Conservation (phyloP, 768 basidiomycete genomes). For the Fomitopsis serialis region DNA sequence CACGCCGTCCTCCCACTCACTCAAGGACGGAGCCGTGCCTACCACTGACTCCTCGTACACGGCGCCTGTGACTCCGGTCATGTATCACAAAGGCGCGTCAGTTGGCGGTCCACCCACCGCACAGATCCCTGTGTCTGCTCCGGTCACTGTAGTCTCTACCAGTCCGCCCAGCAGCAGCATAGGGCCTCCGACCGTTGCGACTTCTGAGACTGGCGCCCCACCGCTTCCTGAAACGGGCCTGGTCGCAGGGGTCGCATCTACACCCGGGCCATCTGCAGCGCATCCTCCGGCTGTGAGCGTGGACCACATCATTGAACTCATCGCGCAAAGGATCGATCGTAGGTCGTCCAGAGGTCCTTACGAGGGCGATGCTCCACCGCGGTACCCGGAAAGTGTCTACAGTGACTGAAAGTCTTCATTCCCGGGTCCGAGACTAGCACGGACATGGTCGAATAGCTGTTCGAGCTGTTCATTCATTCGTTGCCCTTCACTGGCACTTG, state of each 20-base stretch:
- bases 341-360: neutral
- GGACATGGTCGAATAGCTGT: too few relatives aligned
- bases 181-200: neutral
- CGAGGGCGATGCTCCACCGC: conserved; percentile 5
- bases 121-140: neutral
- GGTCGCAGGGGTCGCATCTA: neutral
- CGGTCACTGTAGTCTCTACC: neutral
- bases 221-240: neutral
- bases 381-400: neutral
- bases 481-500: too few relatives aligned
- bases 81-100: neutral
- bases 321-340: conserved; percentile 5
- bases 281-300: conserved; percentile 2
- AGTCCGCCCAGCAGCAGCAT: neutral
- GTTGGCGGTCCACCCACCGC: neutral
- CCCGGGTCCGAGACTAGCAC: too few relatives aligned
- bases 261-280: neutral
- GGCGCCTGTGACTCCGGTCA: neutral
- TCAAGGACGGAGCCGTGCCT: neutral
- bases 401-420: too few relatives aligned
- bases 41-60: neutral
- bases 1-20: neutral
- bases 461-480: too few relatives aligned
- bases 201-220: neutral
- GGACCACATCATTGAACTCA: conserved; percentile 9